Evolutionary conservation across 2,329 filamentous ascomycete species (phyloP).

Genomic region (Sarocladium oryzae): DNA sequence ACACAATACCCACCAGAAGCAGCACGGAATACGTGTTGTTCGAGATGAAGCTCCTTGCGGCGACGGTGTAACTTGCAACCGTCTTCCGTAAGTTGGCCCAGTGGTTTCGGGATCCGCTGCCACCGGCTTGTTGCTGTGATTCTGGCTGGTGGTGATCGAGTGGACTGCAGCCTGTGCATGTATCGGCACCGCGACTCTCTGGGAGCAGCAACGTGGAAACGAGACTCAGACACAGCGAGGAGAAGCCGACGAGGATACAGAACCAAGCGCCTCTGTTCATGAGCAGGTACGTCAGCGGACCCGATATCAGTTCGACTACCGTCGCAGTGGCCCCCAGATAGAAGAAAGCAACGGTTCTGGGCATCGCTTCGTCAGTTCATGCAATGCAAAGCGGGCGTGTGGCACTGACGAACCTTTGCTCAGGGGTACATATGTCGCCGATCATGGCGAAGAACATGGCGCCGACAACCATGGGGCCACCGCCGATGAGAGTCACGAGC

Average conservation of each 20-base stretch:
- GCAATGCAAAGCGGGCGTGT: too few relatives aligned
- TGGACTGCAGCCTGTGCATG: neutral
- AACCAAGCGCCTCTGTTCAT: constrained; percentile 5
- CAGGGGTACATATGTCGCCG: neutral
- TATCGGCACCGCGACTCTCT: neutral
- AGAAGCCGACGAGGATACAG: neutral
- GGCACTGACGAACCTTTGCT: neutral
- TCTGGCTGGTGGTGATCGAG: too few relatives aligned
- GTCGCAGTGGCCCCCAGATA: neutral
- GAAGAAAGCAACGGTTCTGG: constrained; percentile 6
- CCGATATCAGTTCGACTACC: neutral
- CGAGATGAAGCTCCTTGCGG: neutral
- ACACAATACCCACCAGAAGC: neutral
- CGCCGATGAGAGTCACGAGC: constrained; percentile 1
- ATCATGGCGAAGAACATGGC: neutral
- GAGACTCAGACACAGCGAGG: neutral
- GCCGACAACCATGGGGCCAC: neutral
- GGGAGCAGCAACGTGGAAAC: neutral
- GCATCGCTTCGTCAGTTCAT: neutral
- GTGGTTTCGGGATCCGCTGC: too few relatives aligned
- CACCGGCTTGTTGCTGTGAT: too few relatives aligned
- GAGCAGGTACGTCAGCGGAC: neutral
- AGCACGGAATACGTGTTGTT: neutral
- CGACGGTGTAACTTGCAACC: too few relatives aligned
- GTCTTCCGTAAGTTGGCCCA: too few relatives aligned